Evolutionary conservation across 192 early-diverging fungal genomes (phyloP), one percentile per base, ranked within the genome.

Genomic region (Thamnidium elegans): DNA sequence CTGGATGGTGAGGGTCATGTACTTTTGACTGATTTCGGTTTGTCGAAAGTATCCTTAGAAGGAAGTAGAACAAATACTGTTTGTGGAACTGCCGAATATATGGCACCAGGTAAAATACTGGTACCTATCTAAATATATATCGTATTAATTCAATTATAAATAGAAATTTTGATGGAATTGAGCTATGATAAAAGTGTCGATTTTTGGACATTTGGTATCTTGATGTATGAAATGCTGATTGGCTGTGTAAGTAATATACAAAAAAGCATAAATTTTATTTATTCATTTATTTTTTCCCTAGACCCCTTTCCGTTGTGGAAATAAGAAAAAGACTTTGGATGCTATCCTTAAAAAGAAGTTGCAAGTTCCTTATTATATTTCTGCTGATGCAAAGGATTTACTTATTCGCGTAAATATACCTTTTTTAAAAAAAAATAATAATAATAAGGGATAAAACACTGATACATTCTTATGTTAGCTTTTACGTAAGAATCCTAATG

Each of bases 161-260:
- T 59, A 50, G 89, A 91, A 66, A 78, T 83, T n/a, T 69, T 91
- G 10, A 79, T 84, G 54, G 84, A 85, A 9, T 65, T 63, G 7
- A 77, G 81, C 6, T 91, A 91, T 61, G 90, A 89, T 47, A 78
- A 81, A 4, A 84, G 85, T 56, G 91, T 95, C 3, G 95, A 98
- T 76, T 95, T 89, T 80, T 98, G 95, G 95, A 86, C 85, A 31
- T 78, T 95, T 66, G 94, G 94, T 26, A 82, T 96, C 30, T 81
- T 98, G 73, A 72, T 96, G 62, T 97, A 85, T 69, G 91, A 94
- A 63, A 96, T 97, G 94, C 75, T 97, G 46, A 94, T 89, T 1
- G 93, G 95, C 15, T 72, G 76, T 56, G 70, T 72, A 67, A 63
- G 70, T 65, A 30, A n/a, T 11, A 48, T 3, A 52, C 17, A 7